Conservation (phyloP, 1,139 yeast species). For the Suhomyces wounanorum region DNA sequence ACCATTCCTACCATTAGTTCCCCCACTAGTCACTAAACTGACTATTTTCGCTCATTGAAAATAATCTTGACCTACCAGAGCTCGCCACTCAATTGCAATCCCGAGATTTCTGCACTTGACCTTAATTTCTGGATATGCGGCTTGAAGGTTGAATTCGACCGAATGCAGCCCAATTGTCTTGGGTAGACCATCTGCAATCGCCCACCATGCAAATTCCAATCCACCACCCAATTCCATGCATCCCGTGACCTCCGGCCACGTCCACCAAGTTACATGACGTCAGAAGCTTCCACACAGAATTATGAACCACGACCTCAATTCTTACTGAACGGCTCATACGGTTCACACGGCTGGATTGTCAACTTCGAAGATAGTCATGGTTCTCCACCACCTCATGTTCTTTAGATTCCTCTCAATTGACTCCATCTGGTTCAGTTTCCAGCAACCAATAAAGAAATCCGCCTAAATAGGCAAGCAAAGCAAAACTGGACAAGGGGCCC, state of each 20-base stretch:
- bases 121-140: neutral
- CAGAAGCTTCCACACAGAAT: constrained; percentile 1
- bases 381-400: neutral
- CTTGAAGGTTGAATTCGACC: neutral
- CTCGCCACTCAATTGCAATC: neutral
- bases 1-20: too few relatives aligned
- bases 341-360: neutral
- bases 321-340: neutral
- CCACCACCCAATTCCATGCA: neutral
- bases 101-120: neutral
- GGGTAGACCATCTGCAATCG: neutral
- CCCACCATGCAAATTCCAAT: neutral
- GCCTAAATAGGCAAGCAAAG: constrained; percentile 11
- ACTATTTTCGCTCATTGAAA: neutral
- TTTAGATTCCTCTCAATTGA: neutral
- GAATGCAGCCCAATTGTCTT: neutral
- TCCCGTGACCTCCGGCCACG: neutral
- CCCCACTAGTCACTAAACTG: neutral
- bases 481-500: constrained; percentile 13
- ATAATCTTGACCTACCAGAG: neutral
- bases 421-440: neutral
- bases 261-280: constrained; percentile 1
- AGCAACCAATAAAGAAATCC: constrained; percentile 1
- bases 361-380: neutral
- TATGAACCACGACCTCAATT: neutral